phyloP scores from a whole-genome alignment of 1,139 yeast species.

The Nakaseomyces glabratus region DNA sequence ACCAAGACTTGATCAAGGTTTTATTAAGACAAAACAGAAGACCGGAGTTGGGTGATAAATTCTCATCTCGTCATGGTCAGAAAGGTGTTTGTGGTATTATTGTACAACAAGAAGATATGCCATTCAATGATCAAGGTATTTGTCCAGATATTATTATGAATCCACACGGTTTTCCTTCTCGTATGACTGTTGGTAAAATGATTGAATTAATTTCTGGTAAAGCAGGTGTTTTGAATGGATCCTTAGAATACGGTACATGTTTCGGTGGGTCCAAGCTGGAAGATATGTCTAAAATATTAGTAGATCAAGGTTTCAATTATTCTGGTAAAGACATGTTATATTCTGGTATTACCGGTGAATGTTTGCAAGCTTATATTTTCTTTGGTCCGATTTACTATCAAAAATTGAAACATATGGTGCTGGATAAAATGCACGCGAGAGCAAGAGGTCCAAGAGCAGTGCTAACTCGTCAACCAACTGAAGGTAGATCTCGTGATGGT shows the following conservation, averaged over 20 bases:
- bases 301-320: conserved; percentile 86
- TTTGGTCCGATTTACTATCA: conserved; percentile 98
- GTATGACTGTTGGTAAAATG: conserved; percentile 99
- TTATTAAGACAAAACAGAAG: conserved; percentile 90
- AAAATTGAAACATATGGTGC: conserved; percentile 96
- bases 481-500: conserved; percentile 98
- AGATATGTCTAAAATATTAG: conserved; percentile 89
- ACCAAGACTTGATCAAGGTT: conserved; percentile 88
- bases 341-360: conserved; percentile 97
- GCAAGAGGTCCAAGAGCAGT: conserved; percentile 99
- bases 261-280: conserved; percentile 94
- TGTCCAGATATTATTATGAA: conserved; percentile 95
- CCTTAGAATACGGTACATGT: conserved; percentile 93
- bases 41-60: conserved; percentile 96
- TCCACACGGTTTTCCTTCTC: conserved; percentile 98
- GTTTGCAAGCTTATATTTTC: conserved; percentile 93
- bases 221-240: conserved; percentile 92
- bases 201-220: conserved; percentile 92
- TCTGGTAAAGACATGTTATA: conserved; percentile 97
- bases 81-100: conserved; percentile 98
- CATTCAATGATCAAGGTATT: conserved; percentile 84
- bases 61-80: conserved; percentile 95
- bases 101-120: conserved; percentile 93
- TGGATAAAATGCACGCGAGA: conserved; percentile 99
- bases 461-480: conserved; percentile 96